A percentile compares a stretch with the other conserved stretches of the same genome.
Conservation (phyloP, 2,329 filamentous ascomycete genomes). For the Paradendryphiella salina region DNA sequence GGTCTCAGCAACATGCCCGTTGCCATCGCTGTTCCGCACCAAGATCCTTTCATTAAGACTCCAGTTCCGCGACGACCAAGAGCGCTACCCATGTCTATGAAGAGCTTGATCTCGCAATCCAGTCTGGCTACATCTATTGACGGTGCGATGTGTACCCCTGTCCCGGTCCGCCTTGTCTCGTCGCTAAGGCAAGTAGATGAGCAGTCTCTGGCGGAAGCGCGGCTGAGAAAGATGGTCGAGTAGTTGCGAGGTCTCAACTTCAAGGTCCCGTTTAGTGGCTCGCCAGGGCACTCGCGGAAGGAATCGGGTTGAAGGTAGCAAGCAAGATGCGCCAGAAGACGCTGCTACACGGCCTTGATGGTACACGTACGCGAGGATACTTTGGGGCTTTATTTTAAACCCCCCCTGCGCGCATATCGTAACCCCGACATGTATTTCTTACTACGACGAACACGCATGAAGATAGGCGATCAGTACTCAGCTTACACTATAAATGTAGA, state of each 20-base stretch:
- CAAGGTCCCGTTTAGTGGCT: background rate
- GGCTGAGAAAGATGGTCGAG: background rate
- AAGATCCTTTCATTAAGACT: background rate
- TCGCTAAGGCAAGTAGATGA: background rate
- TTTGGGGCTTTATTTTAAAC: background rate
- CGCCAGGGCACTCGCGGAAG: background rate
- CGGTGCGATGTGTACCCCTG: background rate
- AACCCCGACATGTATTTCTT: too few relatives aligned
- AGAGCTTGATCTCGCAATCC: conserved; percentile 4
- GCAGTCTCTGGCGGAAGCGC: background rate
- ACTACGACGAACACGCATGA: too few relatives aligned
- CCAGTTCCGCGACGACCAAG: background rate
- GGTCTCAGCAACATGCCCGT: background rate
- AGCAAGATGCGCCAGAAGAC: background rate
- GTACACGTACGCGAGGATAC: too few relatives aligned
- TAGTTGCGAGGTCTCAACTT: background rate
- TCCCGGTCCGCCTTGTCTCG: background rate
- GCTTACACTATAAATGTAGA: too few relatives aligned
- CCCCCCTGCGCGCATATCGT: too few relatives aligned
- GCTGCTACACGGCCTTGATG: background rate
- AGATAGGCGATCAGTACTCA: too few relatives aligned
- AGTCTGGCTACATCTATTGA: background rate
- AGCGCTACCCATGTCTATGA: conserved; percentile 4
- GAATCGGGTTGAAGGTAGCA: background rate
- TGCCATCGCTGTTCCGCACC: background rate